phyloP scores from a whole-genome alignment of 257 asterid species.

The Lavandula angustifolia region DNA sequence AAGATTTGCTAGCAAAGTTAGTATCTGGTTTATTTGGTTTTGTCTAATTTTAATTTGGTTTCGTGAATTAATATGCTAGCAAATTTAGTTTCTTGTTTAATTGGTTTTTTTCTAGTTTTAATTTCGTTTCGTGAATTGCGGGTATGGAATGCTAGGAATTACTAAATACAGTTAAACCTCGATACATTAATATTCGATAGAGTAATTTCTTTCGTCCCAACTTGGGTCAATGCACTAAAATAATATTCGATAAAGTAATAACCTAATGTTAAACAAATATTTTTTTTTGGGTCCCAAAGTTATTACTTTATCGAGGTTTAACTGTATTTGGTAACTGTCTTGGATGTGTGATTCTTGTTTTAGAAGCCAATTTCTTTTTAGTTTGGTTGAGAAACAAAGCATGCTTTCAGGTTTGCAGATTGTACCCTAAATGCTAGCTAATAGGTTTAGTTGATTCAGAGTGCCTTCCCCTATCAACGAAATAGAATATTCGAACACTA shows the following conservation, averaged over 20 bases:
- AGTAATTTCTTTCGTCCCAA: too few species aligned
- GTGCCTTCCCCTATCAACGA: too few species aligned
- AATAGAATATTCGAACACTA: too few species aligned
- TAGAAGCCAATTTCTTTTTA: constrained; percentile 4
- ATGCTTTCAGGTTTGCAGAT: too few species aligned
- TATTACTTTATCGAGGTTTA: too few species aligned
- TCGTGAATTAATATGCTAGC: constrained; percentile 47
- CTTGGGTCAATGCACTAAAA: too few species aligned
- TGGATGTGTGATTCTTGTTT: not conserved
- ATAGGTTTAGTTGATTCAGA: too few species aligned
- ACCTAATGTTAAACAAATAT: too few species aligned
- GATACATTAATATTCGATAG: too few species aligned
- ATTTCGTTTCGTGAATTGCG: not conserved
- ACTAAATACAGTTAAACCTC: not conserved
- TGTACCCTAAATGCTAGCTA: too few species aligned
- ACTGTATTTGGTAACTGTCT: not conserved
- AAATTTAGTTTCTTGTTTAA: constrained; percentile 45
- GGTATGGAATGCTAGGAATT: not conserved
- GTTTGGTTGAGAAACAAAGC: not conserved
- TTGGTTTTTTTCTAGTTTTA: not conserved
- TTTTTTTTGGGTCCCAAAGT: too few species aligned
- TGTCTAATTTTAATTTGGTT: not conserved
- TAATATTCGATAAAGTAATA: too few species aligned
- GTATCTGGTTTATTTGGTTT: constrained; percentile 23
- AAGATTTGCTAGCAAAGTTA: constrained; percentile 70